Percentiles rank a stretch among this genome's conserved stretches.
Conservation (phyloP, 164 flowering plant species). For the Amborella trichopoda region DNA sequence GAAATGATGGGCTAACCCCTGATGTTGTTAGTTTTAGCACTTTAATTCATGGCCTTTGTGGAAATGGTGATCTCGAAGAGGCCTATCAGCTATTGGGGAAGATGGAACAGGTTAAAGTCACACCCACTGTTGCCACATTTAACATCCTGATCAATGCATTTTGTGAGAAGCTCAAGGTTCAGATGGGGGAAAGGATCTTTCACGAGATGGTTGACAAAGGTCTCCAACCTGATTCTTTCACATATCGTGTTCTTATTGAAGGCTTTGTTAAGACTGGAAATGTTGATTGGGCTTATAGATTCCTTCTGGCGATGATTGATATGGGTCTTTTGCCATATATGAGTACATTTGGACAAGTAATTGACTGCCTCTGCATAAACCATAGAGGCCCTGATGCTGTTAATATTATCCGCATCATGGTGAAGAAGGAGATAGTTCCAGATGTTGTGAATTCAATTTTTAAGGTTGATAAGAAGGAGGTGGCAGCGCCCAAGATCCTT, state of each 20-base stretch:
- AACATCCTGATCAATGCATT: slow-evolving; percentile 71
- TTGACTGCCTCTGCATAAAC: slow-evolving; percentile 62
- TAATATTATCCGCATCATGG: slow-evolving; percentile 61
- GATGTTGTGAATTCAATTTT: slow-evolving; percentile 65
- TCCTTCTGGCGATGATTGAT: slow-evolving; percentile 38
- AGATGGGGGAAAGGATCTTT: slow-evolving; percentile 43
- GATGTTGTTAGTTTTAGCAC: slow-evolving; percentile 60
- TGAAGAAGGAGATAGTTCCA: slow-evolving; percentile 58
- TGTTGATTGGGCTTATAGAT: slow-evolving; percentile 31
- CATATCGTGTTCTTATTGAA: slow-evolving; percentile 66
- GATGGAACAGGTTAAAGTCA: slow-evolving; percentile 27
- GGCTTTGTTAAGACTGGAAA: slow-evolving; percentile 68
- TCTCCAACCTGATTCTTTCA: slow-evolving; percentile 48
- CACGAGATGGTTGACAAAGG: slow-evolving; percentile 40
- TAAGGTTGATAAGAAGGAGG: slow-evolving; percentile 55
- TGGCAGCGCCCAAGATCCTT: slow-evolving; percentile 87
- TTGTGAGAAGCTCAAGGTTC: slow-evolving; percentile 37
- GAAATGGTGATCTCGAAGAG: slow-evolving; percentile 45
- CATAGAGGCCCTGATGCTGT: slow-evolving; percentile 62
- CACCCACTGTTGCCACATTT: slow-evolving; percentile 48
- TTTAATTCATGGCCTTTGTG: slow-evolving; percentile 54
- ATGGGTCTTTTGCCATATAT: slow-evolving; percentile 59
- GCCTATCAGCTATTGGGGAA: slow-evolving; percentile 49
- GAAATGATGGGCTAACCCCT: slow-evolving; percentile 38
- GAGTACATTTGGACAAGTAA: slow-evolving; percentile 58